These are phyloP conservation scores for Erythrobasidium yunnanense DNA, from an alignment of 768 basidiomycete species.

Conservation along the genomic window DNA sequence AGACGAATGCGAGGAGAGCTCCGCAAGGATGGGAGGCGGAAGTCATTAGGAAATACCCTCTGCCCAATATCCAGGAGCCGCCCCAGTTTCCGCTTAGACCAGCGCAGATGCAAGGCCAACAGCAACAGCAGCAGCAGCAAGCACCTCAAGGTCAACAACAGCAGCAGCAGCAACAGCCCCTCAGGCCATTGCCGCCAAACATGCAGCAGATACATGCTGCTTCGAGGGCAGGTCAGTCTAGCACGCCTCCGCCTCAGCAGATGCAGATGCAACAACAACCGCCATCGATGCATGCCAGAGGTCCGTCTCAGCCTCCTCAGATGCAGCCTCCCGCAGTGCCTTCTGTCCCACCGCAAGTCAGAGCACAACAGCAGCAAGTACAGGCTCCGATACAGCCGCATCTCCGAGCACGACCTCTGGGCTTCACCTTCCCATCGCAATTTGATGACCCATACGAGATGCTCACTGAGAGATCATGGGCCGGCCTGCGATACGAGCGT, in stretches of 20 bases:
- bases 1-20: constrained; percentile 3
- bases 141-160: constrained; percentile 9
- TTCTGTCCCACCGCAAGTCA: not conserved
- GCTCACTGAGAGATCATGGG: constrained; percentile 8
- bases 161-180: constrained; percentile 17
- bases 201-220: not conserved
- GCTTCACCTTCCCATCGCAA: constrained; percentile 3
- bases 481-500: constrained; percentile 14
- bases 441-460: constrained; percentile 20
- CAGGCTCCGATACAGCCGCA: constrained; percentile 2
- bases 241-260: not conserved
- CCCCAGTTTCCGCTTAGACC: constrained; percentile 24
- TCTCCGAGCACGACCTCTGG: not conserved
- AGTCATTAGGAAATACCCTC: constrained; percentile 30
- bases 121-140: constrained; percentile 2
- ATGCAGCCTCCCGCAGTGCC: not conserved
- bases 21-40: constrained; percentile 30
- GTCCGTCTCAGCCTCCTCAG: not conserved
- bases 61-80: constrained; percentile 19
- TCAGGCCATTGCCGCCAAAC: not conserved
- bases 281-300: too few species aligned
- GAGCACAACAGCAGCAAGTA: constrained; percentile 3
- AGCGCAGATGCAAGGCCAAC: constrained; percentile 4
- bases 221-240: not conserved
- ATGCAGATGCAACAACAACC: too few species aligned